Conservation (phyloP, 2,329 filamentous ascomycete species). For the Berkeleyomyces basicola region DNA sequence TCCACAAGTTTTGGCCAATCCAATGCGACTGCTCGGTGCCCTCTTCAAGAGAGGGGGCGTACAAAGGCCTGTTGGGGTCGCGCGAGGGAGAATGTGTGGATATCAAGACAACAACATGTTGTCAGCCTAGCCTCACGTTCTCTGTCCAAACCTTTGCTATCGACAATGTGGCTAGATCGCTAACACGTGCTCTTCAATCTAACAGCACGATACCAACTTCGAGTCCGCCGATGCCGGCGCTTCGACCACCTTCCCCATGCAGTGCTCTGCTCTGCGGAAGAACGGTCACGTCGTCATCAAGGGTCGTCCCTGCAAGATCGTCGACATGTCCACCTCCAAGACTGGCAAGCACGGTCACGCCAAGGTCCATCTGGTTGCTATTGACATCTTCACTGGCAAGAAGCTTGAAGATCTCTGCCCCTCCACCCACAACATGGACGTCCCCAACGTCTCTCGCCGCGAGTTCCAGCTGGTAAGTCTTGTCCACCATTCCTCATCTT, state of each 20-base stretch:
- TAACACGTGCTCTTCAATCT: conserved; percentile 7
- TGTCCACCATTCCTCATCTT: neutral
- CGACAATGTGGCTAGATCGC: neutral
- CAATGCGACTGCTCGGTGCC: neutral
- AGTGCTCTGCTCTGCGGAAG: conserved; percentile 99
- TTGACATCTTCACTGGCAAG: conserved; percentile 99
- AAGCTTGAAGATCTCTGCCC: conserved; percentile 98
- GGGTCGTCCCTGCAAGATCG: conserved; percentile 98
- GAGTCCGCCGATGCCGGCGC: conserved; percentile 92
- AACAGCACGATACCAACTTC: conserved; percentile 57
- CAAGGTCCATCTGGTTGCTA: conserved; percentile 96
- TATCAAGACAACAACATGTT: neutral
- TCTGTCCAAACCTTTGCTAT: neutral
- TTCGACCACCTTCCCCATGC: conserved; percentile 87
- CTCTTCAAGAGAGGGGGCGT: neutral
- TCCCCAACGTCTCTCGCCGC: conserved; percentile 77
- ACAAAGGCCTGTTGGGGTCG: neutral
- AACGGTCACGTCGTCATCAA: conserved; percentile 98
- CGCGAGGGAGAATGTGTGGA: neutral
- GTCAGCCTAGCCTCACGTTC: neutral
- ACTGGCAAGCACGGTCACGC: conserved; percentile 99
- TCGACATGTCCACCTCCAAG: conserved; percentile 99
- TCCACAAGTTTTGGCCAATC: neutral
- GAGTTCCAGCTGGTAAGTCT: conserved; percentile 85
- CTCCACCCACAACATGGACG: conserved; percentile 96